Evolutionary conservation across 2,329 filamentous ascomycete genomes (phyloP).

Genomic region (Xylariales sp.): DNA sequence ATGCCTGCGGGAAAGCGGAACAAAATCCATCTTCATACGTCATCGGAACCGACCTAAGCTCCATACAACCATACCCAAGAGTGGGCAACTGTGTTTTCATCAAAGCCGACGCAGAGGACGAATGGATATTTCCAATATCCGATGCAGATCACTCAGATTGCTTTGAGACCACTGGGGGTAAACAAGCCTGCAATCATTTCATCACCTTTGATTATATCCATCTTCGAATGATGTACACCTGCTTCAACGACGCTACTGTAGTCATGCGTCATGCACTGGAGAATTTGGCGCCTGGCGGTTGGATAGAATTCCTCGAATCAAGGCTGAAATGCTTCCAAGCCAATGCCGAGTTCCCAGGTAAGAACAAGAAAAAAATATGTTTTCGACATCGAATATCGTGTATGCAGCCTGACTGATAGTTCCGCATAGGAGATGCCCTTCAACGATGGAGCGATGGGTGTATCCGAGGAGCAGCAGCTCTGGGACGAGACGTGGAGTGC

Average conservation of each 20-base stretch:
- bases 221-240: not conserved
- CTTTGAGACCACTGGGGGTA: not conserved
- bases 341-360: not conserved
- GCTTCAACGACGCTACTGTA: not conserved
- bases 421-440: not conserved
- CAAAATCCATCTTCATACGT: no score
- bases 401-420: not conserved
- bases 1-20: not conserved
- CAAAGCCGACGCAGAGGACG: no score
- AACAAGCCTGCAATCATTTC: not conserved
- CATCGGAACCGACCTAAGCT: slow-evolving; percentile 5
- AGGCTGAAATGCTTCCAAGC: slow-evolving; percentile 7
- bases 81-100: slow-evolving; percentile 2
- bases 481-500: not conserved
- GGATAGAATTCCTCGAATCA: not conserved
- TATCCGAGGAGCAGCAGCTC: not conserved
- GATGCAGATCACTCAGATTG: no score
- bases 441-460: not conserved
- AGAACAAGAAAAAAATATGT: no score
- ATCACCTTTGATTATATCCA: not conserved
- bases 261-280: not conserved
- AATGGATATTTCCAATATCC: not conserved
- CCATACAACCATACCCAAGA: slow-evolving; percentile 1
- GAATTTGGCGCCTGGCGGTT: not conserved
- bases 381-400: not conserved